phyloP scores from a whole-genome alignment of 305 asterid species.

The Withania somnifera region DNA sequence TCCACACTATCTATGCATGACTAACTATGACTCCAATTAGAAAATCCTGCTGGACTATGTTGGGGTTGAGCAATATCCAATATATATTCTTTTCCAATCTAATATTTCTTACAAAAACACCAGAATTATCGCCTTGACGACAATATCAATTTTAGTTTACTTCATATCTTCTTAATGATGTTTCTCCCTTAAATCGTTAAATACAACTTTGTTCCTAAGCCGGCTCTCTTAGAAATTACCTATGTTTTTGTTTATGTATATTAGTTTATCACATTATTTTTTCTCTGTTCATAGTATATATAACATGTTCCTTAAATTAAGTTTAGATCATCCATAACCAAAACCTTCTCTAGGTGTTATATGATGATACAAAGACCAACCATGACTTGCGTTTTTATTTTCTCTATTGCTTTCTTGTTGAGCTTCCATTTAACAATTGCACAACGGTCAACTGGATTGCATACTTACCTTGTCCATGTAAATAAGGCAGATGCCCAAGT shows the following conservation, averaged over 20 bases:
- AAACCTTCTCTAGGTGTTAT: too few relatives aligned
- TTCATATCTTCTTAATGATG: not conserved
- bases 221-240: not conserved
- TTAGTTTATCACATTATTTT: not conserved
- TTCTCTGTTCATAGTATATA: not conserved
- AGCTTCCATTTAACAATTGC: not conserved
- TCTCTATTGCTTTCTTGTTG: constrained; percentile 1
- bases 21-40: not conserved
- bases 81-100: not conserved
- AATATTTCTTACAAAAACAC: not conserved
- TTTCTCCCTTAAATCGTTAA: not conserved
- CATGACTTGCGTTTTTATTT: not conserved
- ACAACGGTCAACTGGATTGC: not conserved
- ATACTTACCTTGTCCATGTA: constrained; percentile 40
- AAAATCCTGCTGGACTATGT: not conserved
- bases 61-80: not conserved
- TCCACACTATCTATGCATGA: not conserved
- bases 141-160: not conserved
- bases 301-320: not conserved
- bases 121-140: not conserved
- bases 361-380: not conserved
- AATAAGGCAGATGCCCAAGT: constrained; percentile 8
- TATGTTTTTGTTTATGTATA: not conserved
- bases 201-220: not conserved
- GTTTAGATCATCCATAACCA: not conserved